Base-by-base conservation (phyloP, 2,329 filamentous ascomycete genomes). In the Stagonosporopsis rhizophila region DNA sequence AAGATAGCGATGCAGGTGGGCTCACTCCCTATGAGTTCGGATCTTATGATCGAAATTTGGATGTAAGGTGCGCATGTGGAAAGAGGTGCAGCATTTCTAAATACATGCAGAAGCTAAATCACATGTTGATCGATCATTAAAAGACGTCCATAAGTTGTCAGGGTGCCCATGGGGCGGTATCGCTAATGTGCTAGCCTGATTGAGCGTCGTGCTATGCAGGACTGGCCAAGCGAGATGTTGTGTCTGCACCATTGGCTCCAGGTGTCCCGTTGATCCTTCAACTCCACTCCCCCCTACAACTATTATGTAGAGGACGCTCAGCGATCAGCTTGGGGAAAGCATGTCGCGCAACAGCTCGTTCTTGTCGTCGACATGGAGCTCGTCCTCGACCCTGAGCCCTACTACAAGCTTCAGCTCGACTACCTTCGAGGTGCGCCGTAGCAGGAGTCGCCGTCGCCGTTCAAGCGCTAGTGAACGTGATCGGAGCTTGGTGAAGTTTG, bases 381-480 rank as follows among this genome's bases (percentile, higher is more conserved):
- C 39, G 15, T 23, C 22, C 23, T 27, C 22, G 14, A 12, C n/a
- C 12, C 19, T 28, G 14, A 42, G 39, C 39, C 39, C 39, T 11
- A 25, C 23, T 8, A 28, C 39, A 42, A 42, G 39, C 22, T 42
- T 42, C n/a, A 28, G 39, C 23, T 42, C 39, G 15, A 17, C 2
- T 15, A 27, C 4, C 15, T 42, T 23, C 39, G 39, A 42, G 4
- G n/a, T 42, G 12, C 22, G 23, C 4, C 39, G 39, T 15, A 42
- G 39, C n/a, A 23, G 39, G 11, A 42, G 39, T 27, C 39, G 38
- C 19, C 38, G 39, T 42, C 39, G 39, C 39, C 39, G 39, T 42
- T 42, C 39, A 9, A 42, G 39, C 39, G 22, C 23, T 6, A 25
- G 22, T 27, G 39, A 42, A 12, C 22, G 19, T 42, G 39, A 42